Evolutionary conservation across 306 rosid species (phyloP).

Genomic region (Carpinus viminea): DNA sequence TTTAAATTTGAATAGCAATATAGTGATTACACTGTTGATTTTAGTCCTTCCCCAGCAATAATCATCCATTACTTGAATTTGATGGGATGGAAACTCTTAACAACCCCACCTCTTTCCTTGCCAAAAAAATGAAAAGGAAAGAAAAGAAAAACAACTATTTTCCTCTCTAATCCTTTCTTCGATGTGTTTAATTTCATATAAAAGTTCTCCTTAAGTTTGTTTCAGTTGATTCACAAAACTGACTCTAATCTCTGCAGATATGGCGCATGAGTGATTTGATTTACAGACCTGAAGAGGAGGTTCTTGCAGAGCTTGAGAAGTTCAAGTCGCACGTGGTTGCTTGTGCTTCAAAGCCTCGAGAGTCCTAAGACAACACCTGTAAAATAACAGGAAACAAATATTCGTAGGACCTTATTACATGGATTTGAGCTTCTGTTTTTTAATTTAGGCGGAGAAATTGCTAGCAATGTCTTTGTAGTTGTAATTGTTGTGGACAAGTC

Average conservation of each 20-base stretch:
- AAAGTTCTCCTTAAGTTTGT: neutral
- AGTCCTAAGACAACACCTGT: neutral
- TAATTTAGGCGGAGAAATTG: neutral
- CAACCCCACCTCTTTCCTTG: neutral
- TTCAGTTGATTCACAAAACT: neutral
- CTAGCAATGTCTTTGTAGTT: neutral
- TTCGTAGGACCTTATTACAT: neutral
- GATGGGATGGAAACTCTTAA: neutral
- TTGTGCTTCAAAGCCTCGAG: constrained; percentile 74
- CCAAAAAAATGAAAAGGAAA: neutral
- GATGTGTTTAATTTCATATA: neutral
- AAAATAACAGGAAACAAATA: constrained; percentile 6
- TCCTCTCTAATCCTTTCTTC: neutral
- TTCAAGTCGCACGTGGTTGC: constrained; percentile 88
- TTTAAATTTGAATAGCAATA: neutral
- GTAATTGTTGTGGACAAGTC: neutral
- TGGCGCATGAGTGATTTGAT: constrained; percentile 99
- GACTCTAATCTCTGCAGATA: constrained; percentile 57
- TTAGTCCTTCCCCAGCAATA: neutral
- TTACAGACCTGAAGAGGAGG: constrained; percentile 96
- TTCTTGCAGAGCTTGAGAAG: constrained; percentile 90
- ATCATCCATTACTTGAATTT: neutral
- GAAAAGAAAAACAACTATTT: neutral
- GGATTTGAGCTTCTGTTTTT: neutral
- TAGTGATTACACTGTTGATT: neutral